Evolutionary conservation across 768 basidiomycete genomes (phyloP).

Genomic region (Tulasnella calospora): DNA sequence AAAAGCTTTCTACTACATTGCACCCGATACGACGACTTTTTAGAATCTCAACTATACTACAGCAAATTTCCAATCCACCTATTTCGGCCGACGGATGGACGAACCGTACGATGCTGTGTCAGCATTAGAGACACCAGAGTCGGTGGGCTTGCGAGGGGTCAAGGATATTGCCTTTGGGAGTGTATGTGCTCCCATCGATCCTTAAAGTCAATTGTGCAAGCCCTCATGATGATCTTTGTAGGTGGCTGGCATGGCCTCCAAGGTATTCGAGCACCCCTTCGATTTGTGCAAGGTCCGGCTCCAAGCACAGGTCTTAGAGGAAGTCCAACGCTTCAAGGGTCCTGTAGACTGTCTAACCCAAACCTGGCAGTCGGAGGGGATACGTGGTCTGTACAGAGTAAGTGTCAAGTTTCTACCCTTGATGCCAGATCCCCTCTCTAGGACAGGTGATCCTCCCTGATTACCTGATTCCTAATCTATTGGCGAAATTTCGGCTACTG

Average conservation of each 20-base stretch:
- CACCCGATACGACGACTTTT: not conserved
- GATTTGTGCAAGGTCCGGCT: constrained; percentile 93
- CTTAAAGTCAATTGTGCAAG: constrained; percentile 16
- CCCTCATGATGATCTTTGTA: constrained; percentile 33
- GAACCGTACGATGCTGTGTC: constrained; percentile 12
- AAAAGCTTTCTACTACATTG: not conserved
- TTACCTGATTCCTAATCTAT: not conserved
- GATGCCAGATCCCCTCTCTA: not conserved
- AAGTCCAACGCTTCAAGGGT: constrained; percentile 67
- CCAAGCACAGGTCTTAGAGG: constrained; percentile 81
- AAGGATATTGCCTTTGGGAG: constrained; percentile 58
- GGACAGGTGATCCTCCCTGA: not conserved
- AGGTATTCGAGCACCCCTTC: constrained; percentile 90
- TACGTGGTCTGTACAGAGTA: constrained; percentile 83
- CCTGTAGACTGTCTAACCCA: constrained; percentile 81
- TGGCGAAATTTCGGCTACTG: not conserved
- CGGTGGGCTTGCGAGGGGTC: constrained; percentile 27
- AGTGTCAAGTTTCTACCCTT: constrained; percentile 37
- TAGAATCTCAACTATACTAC: not conserved
- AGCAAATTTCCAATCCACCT: not conserved
- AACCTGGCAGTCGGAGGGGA: constrained; percentile 76
- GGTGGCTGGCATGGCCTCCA: constrained; percentile 83
- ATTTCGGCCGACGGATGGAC: constrained; percentile 3
- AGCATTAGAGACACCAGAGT: constrained; percentile 12
- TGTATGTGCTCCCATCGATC: constrained; percentile 39